Percentiles rank a stretch among this genome's conserved stretches.
These are phyloP conservation scores for Curvularia hawaiiensis DNA, from an alignment of 2,329 filamentous ascomycete genomes.

Conservation along the genomic window DNA sequence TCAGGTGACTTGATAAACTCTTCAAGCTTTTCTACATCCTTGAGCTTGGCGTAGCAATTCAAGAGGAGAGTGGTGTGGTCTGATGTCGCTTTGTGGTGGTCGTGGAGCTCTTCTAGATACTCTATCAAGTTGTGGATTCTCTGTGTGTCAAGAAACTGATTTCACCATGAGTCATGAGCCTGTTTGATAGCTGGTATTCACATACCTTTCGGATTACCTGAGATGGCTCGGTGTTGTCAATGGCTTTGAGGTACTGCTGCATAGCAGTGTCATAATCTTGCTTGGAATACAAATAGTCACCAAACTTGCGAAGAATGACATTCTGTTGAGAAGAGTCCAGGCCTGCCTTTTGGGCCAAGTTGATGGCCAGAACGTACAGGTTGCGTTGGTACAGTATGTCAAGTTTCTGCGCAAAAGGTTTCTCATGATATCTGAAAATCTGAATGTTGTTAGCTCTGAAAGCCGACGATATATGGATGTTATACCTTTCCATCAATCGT, in stretches of 20 bases:
- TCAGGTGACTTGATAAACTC: slow-evolving; percentile 95
- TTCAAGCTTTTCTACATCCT: slow-evolving; percentile 95
- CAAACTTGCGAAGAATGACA: slow-evolving; percentile 89
- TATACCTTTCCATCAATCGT: slow-evolving; percentile 87
- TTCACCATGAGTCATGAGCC: slow-evolving; percentile 14
- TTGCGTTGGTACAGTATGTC: slow-evolving; percentile 95
- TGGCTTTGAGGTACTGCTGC: slow-evolving; percentile 96
- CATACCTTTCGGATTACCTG: slow-evolving; percentile 89
- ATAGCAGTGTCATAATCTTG: slow-evolving; percentile 98
- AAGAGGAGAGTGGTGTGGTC: slow-evolving; percentile 94
- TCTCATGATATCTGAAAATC: slow-evolving; percentile 89
- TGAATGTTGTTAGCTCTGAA: slow-evolving; percentile 45
- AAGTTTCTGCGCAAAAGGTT: slow-evolving; percentile 84
- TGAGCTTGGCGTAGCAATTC: slow-evolving; percentile 97
- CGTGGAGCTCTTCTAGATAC: slow-evolving; percentile 94
- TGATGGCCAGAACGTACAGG: slow-evolving; percentile 88
- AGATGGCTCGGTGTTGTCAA: slow-evolving; percentile 94
- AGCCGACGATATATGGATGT: not conserved
- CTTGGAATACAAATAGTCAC: slow-evolving; percentile 92
- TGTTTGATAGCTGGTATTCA: not conserved
- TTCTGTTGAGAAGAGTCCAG: slow-evolving; percentile 83
- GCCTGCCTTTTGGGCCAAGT: slow-evolving; percentile 86
- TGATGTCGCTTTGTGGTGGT: slow-evolving; percentile 88
- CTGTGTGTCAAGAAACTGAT: slow-evolving; percentile 90
- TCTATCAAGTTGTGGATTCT: slow-evolving; percentile 96